These are phyloP conservation scores for Artemisia annua DNA, from an alignment of 129 eudicot species.

Conservation along the genomic window DNA sequence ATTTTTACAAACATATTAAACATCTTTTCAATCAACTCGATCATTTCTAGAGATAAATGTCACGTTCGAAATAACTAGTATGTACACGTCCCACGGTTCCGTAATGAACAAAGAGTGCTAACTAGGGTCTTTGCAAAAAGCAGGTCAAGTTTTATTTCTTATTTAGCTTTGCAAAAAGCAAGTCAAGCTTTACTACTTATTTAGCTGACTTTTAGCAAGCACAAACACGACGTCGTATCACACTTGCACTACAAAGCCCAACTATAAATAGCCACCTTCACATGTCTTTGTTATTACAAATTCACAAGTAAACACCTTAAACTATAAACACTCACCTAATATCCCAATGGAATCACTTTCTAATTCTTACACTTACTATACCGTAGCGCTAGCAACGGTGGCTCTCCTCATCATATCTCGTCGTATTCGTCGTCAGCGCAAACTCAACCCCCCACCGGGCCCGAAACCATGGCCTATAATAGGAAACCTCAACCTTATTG, in stretches of 20 bases:
- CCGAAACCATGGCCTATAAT: slow-evolving; percentile 85
- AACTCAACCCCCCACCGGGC: slow-evolving; percentile 67
- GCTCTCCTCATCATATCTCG: slow-evolving; percentile 33
- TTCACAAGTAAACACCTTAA: not conserved
- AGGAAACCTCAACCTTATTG: slow-evolving; percentile 76
- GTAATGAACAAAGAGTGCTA: too few relatives aligned
- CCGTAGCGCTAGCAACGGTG: slow-evolving; percentile 33
- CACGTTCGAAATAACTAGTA: too few relatives aligned
- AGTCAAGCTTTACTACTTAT: not conserved
- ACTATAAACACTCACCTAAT: not conserved
- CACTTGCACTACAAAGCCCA: not conserved
- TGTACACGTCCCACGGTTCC: too few relatives aligned
- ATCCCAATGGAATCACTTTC: slow-evolving; percentile 33
- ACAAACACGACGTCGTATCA: not conserved
- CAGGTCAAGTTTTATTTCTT: too few relatives aligned
- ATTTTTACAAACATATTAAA: too few relatives aligned
- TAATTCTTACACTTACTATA: slow-evolving; percentile 14
- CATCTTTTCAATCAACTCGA: too few relatives aligned
- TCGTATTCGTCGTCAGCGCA: slow-evolving; percentile 30
- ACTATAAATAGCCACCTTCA: slow-evolving; percentile 33
- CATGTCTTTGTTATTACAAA: not conserved
- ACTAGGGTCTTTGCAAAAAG: too few relatives aligned
- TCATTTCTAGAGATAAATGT: too few relatives aligned
- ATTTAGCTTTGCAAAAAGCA: not conserved
- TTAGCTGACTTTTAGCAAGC: not conserved